Evolutionary conservation across 2,329 filamentous ascomycete species (phyloP), one percentile per base, ranked within the genome.

Genomic region (Trichoderma oligosporum): DNA sequence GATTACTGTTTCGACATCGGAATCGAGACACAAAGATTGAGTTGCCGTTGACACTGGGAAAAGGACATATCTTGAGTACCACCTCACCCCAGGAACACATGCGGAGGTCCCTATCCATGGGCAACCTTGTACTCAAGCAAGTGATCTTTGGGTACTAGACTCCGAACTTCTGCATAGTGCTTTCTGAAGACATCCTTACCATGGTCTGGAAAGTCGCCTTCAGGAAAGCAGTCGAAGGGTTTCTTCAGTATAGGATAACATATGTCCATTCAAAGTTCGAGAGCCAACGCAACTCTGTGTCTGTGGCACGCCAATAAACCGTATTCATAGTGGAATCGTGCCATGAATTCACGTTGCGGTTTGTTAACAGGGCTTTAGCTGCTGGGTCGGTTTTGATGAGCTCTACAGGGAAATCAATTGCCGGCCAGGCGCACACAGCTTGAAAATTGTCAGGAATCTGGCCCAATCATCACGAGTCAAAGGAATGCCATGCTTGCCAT

Each of bases 351-450:
- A 87, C 82, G 57, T 87, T 83, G 44, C 85, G 80, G 57, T 80
- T 85, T 12, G 84, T 86, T 61, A 89, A 74, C 47, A 90, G 79
- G 54, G 89, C 82, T 71, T 89, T 89, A 58, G 86, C 86, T 56
- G 88, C 83, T 1, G 86, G 86, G 67, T 89, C 89, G 14, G 84
- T 83, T 66, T 85, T 82, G 61, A 88, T 85, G 60, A 89, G 76
- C 69, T 89, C 86, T 69, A 84, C 80, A 53, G 83, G 82, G 65
- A 89, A 89, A 8, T 45, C 36, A 41, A 84, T 81, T 22, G 83
- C 81, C 7, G 85, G 85, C 81, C 82, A 86, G 75, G 88, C 86
- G 70, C 83, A 86, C 16, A 88, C 83, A 41, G 84, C 84, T 72
- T 82, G 82, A 67, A 82, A 83, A 69, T 85, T 79, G 49, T 84